Evolutionary conservation across 2,329 filamentous ascomycete species (phyloP), one percentile per base, ranked within the genome.

Genomic region (Alternaria arbusti): DNA sequence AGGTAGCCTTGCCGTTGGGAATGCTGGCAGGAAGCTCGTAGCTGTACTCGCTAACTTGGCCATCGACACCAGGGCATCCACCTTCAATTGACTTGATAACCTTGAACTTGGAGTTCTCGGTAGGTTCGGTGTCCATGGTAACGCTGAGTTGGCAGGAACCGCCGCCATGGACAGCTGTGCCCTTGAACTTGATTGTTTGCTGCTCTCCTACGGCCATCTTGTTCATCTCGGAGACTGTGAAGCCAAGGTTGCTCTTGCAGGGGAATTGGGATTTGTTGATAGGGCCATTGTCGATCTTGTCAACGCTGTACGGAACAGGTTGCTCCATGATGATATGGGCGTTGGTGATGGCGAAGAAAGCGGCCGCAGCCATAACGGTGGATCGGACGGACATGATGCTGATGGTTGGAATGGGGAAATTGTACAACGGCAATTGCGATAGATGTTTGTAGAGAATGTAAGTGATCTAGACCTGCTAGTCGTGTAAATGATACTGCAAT

Each of bases 1-100:
- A 84, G 0, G 90, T 92, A 25, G 91, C 94, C 44, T 94, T 86
- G 5, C 95, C 96, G 1, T 89, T 83, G 9, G 90, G 88, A 50
- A 97, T 86, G 22, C 89, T 87, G 0, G 85, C 78, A 0, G 94
- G 95, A 6, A 97, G 88, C 0, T 82, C 86, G 82, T 90, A 97
- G 28, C 87, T 82, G 80, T 92, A 96, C 0, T 81, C 66, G 26
- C 47, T 89, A 70, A 79, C 94, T 94, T 87, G 88, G 0, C 72
- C 71, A 0, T 84, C 79, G 22, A 85, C 83, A 1, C 89, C 86
- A 0, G 94, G 94, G 79, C 96, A 98, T 9, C 93, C 93, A 32
- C 95, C 95, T 66, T 94, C 88, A 23, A 95, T 93, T 0, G 91
- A 94, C 78, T 95, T 90, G 82, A 98, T 94, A 65, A 97, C 94